Evolutionary conservation across 345 rosid genomes (phyloP), one percentile per base, ranked within the genome.

Genomic region (Ceriops tagal): DNA sequence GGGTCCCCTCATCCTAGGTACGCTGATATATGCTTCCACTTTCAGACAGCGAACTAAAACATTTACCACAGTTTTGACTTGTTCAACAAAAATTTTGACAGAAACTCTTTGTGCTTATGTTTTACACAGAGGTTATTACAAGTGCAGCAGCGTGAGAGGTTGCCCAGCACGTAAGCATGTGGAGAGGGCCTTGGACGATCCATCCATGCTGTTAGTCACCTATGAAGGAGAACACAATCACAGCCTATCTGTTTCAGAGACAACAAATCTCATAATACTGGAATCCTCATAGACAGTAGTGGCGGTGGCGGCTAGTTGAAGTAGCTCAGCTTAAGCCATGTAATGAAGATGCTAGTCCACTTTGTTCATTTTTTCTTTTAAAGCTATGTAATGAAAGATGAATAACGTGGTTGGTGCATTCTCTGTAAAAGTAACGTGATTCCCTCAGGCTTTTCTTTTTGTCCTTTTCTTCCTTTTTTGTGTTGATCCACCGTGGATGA

Each of bases 231-330:
- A 62, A 43, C 39, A 62, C 4, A 39, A 7, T 22, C 53, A 62
- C 28, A 11, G 13, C 20, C 28, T 53, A 8, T 21, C 27, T 53
- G 5, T 53, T 11, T n/a, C 13, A n/a, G 5, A 53, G 13, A 53
- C 58, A 7, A n/a, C 28, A 1, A 21, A 8, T 53, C 1, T 53
- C 26, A 53, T 53, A 21, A 53, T 53, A 21, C 27, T 53, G 1
- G 97, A 91, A 77, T 93, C 98, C 55, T 93, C 98, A 21, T 91
- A 71, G 37, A 53, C 24, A 53, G 26, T 53, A n/a, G 24, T 37
- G 70, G 68, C 6, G 61, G 68, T 32, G 61, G 68, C 27, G 37
- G 49, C 34, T 37, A 18, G 4, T 55, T 35, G 56, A 52, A 22
- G 5, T 53, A 24, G 28, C 61, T 43, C 18, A 71, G 71, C 56